Percentiles rank a stretch among this genome's conserved stretches.
phyloP scores from a whole-genome alignment of 73 alveolate genomes.

The Paramecium bursaria region DNA sequence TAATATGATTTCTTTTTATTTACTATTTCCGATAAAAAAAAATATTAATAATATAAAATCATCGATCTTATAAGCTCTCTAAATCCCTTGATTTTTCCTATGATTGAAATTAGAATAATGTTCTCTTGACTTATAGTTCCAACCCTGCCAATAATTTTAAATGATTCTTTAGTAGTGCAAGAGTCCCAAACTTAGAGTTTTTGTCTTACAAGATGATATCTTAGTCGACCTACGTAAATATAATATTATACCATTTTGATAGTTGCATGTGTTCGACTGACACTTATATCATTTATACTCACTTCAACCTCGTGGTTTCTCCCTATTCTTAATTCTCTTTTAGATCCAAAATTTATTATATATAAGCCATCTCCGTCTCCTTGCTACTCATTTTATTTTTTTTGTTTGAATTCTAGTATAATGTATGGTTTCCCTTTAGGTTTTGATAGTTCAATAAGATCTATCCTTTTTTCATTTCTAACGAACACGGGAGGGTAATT shows the following conservation, averaged over 20 bases:
- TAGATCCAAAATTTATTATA: slow-evolving; percentile 26
- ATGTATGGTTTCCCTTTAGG: slow-evolving; percentile 55
- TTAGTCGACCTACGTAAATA: no score
- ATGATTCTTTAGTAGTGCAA: slow-evolving; percentile 70
- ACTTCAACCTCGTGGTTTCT: slow-evolving; percentile 82
- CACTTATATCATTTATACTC: slow-evolving; percentile 85
- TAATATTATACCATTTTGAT: slow-evolving; percentile 67
- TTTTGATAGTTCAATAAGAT: slow-evolving; percentile 33
- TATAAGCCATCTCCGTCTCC: slow-evolving; percentile 27
- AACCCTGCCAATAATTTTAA: slow-evolving; percentile 14
- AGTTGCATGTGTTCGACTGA: slow-evolving; percentile 81
- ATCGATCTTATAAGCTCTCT: slow-evolving; percentile 30
- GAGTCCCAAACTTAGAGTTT: slow-evolving; percentile 88
- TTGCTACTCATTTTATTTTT: slow-evolving; percentile 5
- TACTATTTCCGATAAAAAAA: not conserved
- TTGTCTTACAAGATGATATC: slow-evolving; percentile 77
- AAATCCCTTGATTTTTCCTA: not conserved
- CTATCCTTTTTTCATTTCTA: slow-evolving; percentile 57
- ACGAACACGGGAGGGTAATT: slow-evolving; percentile 83
- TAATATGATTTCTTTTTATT: no score
- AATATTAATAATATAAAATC: no score
- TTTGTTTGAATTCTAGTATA: slow-evolving; percentile 31
- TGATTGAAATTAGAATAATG: slow-evolving; percentile 5
- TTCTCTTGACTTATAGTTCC: slow-evolving; percentile 37
- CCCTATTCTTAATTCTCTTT: slow-evolving; percentile 72